phyloP scores from a whole-genome alignment of 345 rosid genomes.

The Moricandia moricandioides region DNA sequence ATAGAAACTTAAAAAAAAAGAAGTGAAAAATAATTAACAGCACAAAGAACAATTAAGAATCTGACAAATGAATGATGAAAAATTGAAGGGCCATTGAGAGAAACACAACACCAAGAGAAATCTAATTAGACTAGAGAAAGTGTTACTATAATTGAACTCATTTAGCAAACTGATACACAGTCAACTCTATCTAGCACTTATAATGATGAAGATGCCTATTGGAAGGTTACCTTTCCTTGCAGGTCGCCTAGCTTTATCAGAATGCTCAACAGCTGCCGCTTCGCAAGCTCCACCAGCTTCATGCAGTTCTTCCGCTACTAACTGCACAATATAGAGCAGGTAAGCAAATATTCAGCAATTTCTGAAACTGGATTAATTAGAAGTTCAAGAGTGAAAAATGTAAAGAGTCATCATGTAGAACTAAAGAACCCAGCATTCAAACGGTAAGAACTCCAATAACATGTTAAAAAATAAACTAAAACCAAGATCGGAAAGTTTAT shows the following conservation, averaged over 20 bases:
- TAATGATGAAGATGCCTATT: conserved; percentile 3
- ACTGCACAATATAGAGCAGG: conserved; percentile 42
- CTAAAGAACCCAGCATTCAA: conserved; percentile 5
- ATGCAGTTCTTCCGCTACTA: conserved; percentile 63
- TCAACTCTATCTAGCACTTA: conserved; percentile 7
- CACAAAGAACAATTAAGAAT: conserved; percentile 5
- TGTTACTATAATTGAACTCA: not conserved
- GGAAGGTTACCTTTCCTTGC: conserved; percentile 65
- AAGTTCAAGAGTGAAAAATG: conserved; percentile 3
- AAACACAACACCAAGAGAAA: conserved; percentile 8
- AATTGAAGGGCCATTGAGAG: conserved; percentile 9
- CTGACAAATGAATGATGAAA: conserved; percentile 15
- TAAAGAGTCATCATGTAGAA: not conserved
- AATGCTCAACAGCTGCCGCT: conserved; percentile 51
- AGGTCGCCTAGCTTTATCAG: conserved; percentile 52
- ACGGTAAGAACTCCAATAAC: not conserved
- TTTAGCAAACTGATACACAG: conserved; percentile 10
- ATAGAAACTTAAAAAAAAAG: not conserved
- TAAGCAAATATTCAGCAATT: not conserved
- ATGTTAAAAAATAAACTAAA: not conserved
- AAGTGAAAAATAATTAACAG: conserved; percentile 9
- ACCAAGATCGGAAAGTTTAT: not conserved
- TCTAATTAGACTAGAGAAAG: not conserved
- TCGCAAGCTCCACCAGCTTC: conserved; percentile 47
- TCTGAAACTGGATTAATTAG: not conserved